Evolutionary conservation across 495 filamentous ascomycete genomes (phyloP), one percentile per base, ranked within the genome.

Genomic region (Aspergillus indologenus): DNA sequence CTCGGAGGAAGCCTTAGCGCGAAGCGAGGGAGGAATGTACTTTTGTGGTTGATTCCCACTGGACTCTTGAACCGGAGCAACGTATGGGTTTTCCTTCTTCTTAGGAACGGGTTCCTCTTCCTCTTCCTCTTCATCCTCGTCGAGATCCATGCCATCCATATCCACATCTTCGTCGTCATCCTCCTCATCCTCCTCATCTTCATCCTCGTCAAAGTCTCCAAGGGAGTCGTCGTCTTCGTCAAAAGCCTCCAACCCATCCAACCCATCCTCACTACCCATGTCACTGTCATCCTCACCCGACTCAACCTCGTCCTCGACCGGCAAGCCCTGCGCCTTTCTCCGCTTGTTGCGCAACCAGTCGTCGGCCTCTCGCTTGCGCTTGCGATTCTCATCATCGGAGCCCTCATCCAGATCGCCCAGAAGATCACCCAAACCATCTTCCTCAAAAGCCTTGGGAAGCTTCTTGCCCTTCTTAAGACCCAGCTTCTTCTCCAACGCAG

Each of bases 1-100:
- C 51, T 89, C 86, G 1, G 84, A 84, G 12, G 81, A 75, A 0
- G 78, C 71, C 24, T 78, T 73, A 54, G 83, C 85, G 26, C 93
- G 85, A 29, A 94, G 75, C 11, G 91, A 94, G 11, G 93, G 94
- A 9, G 95, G 93, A 11, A 96, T 83, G 61, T 98, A 98, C 84
- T 96, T 88, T 17, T 67, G 68, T 5, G 72, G 53, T n/a, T 64
- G 54, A 5, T 47, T 57, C 19, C 63, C 61, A n/a, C 66, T 61
- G 0, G 57, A 48, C 21, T 65, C 64, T 23, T 69, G 57, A 2
- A 73, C 69, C 14, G 85, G 85, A 7, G 86, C 82, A 57, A 85
- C 67, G 54, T 86, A 89, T 17, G 86, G 86, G 53, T 89, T 88
- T 71, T 89, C 86, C 18, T 73, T 61, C 46, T 73, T 71, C 57